phyloP scores from a whole-genome alignment of 2,329 filamentous ascomycete genomes.

The Epichloe baconii region DNA sequence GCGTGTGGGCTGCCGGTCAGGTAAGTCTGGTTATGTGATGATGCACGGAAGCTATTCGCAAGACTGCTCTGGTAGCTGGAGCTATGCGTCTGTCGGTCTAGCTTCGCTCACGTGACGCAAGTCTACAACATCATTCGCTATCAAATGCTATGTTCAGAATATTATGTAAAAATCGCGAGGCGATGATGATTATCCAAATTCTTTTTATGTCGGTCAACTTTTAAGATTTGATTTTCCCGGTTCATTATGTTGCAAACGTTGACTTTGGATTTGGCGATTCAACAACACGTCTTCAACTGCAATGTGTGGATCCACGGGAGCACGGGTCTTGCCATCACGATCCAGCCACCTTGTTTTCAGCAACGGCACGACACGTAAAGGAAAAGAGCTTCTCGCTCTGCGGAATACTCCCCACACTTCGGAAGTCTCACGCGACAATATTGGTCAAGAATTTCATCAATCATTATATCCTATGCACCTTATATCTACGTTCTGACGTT shows the following conservation, averaged over 20 bases:
- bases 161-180: too few relatives aligned
- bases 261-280: too few relatives aligned
- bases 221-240: too few relatives aligned
- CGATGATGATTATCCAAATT: too few relatives aligned
- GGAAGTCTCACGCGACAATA: background rate
- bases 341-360: background rate
- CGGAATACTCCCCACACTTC: background rate
- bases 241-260: too few relatives aligned
- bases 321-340: background rate
- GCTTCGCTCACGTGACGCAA: slow-evolving; percentile 4
- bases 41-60: slow-evolving; percentile 5
- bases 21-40: background rate
- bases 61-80: background rate
- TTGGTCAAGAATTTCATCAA: background rate
- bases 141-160: too few relatives aligned
- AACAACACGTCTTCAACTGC: too few relatives aligned
- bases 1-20: background rate
- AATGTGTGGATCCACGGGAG: too few relatives aligned
- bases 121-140: background rate
- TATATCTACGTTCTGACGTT: slow-evolving; percentile 1
- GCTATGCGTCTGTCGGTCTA: background rate
- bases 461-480: slow-evolving; percentile 3
- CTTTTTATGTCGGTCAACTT: too few relatives aligned
- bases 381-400: too few relatives aligned
- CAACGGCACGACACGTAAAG: background rate